Percentiles rank a stretch among this genome's conserved stretches.
These are phyloP conservation scores for Globisporangium megalacanthum DNA, from an alignment of 352 stramenopile species.

Conservation along the genomic window DNA sequence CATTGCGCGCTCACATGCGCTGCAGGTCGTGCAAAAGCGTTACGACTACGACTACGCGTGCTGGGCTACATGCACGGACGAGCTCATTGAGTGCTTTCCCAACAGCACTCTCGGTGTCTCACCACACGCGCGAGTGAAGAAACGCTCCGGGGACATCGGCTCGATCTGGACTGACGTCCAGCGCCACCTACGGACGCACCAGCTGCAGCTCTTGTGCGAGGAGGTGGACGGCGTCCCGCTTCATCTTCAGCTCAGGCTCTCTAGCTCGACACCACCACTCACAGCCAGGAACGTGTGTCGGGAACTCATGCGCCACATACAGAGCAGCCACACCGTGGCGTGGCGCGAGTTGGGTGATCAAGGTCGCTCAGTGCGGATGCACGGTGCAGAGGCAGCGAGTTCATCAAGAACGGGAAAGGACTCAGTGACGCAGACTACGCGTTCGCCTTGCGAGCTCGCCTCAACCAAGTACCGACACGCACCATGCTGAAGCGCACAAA, in stretches of 20 bases:
- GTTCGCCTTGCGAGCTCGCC: conserved; percentile 6
- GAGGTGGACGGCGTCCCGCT: neutral
- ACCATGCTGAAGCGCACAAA: conserved; percentile 9
- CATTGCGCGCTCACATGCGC: conserved; percentile 7
- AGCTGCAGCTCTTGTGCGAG: neutral
- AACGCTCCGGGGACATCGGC: neutral
- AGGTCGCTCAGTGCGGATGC: too few species aligned
- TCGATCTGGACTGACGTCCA: neutral
- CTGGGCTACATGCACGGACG: conserved; percentile 1
- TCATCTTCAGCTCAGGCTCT: neutral
- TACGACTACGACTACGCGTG: conserved; percentile 8
- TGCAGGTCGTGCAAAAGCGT: neutral
- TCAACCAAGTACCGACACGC: conserved; percentile 12
- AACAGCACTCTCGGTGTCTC: too few species aligned
- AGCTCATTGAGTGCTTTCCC: too few species aligned
- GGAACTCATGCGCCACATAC: neutral
- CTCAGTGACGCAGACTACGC: conserved; percentile 3
- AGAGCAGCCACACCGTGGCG: too few species aligned
- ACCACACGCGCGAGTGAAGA: too few species aligned
- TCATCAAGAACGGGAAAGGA: neutral
- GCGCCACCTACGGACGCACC: neutral
- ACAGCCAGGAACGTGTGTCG: neutral
- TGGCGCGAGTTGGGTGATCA: too few species aligned
- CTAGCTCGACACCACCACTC: too few species aligned
- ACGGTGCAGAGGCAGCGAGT: neutral